phyloP scores from a whole-genome alignment of 306 rosid genomes.

The Acacia crassicarpa region DNA sequence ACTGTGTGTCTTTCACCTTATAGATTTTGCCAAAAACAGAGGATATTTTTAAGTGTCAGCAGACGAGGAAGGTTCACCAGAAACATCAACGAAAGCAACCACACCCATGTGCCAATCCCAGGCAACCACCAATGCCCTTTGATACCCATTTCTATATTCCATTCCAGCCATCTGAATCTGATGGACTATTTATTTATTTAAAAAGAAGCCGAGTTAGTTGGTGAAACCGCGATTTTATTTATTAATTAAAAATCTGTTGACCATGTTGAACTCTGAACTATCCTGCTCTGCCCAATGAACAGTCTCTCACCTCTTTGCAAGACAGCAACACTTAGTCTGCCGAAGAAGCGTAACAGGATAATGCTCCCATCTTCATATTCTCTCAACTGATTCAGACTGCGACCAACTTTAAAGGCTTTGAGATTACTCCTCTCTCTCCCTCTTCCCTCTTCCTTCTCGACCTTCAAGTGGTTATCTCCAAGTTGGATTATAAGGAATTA shows the following conservation, averaged over 20 bases:
- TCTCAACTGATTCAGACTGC: constrained; percentile 46
- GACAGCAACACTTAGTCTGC: constrained; percentile 37
- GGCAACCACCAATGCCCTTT: neutral
- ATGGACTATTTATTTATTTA: neutral
- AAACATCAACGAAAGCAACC: neutral
- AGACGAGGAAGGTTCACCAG: neutral
- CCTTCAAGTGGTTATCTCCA: constrained; percentile 41
- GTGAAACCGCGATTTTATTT: neutral
- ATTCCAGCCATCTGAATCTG: neutral
- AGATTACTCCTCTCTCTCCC: constrained; percentile 51
- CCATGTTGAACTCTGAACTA: neutral
- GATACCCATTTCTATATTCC: neutral
- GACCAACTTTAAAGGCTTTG: constrained; percentile 63
- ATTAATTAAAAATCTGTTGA: neutral
- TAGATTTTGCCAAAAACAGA: neutral
- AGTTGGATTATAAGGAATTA: constrained; percentile 23
- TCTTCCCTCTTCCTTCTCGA: constrained; percentile 5
- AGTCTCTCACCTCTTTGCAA: neutral
- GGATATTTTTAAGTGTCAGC: neutral
- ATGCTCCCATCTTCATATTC: constrained; percentile 29
- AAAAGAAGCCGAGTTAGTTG: neutral
- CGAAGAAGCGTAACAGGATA: constrained; percentile 28
- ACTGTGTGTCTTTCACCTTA: neutral
- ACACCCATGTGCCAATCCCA: neutral
- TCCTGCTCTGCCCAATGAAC: neutral